Evolutionary conservation across 371 early-diverging fungal genomes (phyloP), one percentile per base, ranked within the genome.

Genomic region (Apophysomyces variabilis): DNA sequence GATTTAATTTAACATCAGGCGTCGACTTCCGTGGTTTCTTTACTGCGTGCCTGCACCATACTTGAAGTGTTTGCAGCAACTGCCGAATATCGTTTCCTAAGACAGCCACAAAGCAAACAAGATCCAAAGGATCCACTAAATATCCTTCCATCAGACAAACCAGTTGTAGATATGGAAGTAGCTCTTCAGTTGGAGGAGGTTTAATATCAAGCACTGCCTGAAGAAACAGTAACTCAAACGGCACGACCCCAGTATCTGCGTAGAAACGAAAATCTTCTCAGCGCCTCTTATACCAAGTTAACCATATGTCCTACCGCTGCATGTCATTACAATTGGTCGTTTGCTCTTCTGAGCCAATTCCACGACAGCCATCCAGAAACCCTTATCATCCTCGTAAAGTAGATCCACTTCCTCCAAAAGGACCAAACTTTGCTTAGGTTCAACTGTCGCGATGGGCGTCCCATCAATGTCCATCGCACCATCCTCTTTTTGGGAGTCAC

Each of bases 341-440:
- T 87, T 89, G 73, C 89, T 90, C 50, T 84, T 87, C 57, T 86
- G 83, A 11, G 91, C 84, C 35, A 95, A 66, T 32, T 86, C 79
- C 41, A 82, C 71, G 5, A 95, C 80, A 2, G 89, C 87, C 0
- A 84, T 63, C 93, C 93, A 93, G 57, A 94, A 89, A 0, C 92
- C 90, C 44, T 87, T 87, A 67, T 95, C 95, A 37, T 90, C 88
- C 36, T 94, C 93, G 77, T 87, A 93, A 11, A 94, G 66, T 3
- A 92, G 67, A 68, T 95, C 95, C 0, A 88, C 90, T 45, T 94
- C 91, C 64, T 95, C 95, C 21, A 95, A 70, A 7, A 95, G 70
- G 9, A 95, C 79, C 46, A 94, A 69, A 61, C 87, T 82, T 64
- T 91, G 86, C 44, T 69, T 74, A 14, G 72, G 70, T 38, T 63